phyloP scores from a whole-genome alignment of 495 filamentous ascomycete genomes.

The Jackrogersella multiformis region DNA sequence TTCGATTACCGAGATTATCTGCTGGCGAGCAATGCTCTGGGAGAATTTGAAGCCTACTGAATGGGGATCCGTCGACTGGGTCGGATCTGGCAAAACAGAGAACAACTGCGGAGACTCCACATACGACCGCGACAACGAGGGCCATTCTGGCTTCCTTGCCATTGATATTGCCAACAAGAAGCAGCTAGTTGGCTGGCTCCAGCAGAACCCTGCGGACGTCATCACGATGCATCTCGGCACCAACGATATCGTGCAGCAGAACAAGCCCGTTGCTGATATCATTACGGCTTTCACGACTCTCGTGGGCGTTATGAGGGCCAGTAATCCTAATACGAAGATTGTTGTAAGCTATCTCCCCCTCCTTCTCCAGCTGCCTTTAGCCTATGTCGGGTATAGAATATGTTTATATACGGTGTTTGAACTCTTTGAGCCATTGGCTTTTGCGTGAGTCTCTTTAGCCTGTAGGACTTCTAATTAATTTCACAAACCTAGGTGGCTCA shows the following conservation, averaged over 20 bases:
- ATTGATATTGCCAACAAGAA: constrained; percentile 59
- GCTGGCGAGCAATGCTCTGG: constrained; percentile 59
- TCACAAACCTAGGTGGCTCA: constrained; percentile 55
- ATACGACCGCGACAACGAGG: constrained; percentile 62
- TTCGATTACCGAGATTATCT: constrained; percentile 61
- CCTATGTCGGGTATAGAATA: background rate
- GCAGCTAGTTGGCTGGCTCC: constrained; percentile 60
- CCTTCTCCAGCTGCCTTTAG: background rate
- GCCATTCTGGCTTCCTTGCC: constrained; percentile 63
- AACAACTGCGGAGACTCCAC: constrained; percentile 50
- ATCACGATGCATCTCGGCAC: constrained; percentile 64
- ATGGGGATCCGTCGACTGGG: constrained; percentile 55
- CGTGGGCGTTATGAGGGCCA: constrained; percentile 55
- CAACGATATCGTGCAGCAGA: constrained; percentile 61
- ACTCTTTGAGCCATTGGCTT: no score
- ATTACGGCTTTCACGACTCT: constrained; percentile 58
- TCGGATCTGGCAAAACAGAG: constrained; percentile 54
- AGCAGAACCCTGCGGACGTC: constrained; percentile 58
- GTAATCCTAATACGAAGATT: constrained; percentile 61
- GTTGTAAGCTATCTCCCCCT: constrained; percentile 50
- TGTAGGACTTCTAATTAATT: no score
- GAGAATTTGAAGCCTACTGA: constrained; percentile 55
- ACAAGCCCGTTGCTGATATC: constrained; percentile 53
- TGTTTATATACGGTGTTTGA: no score
- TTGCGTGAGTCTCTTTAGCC: no score